Conservation (phyloP, 345 rosid genomes). For the Erucastrum elatum region DNA sequence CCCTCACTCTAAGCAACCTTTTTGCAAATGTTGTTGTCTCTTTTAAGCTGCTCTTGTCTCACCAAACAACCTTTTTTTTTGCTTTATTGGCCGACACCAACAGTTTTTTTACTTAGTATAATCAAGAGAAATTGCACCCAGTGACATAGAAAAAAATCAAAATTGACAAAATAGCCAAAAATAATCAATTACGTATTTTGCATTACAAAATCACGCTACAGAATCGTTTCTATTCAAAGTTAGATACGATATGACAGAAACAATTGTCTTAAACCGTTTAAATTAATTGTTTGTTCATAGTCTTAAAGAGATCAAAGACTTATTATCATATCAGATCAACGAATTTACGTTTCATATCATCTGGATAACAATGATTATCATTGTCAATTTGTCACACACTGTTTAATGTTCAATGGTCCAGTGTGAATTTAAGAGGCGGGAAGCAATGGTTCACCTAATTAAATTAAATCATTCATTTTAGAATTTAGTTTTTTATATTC, state of each 20-base stretch:
- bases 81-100: slow-evolving; percentile 1
- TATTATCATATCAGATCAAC: not conserved
- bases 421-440: not conserved
- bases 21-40: slow-evolving; percentile 4
- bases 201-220: not conserved
- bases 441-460: slow-evolving; percentile 6
- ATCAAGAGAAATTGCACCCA: no score
- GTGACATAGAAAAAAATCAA: no score
- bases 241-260: not conserved
- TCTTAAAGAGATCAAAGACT: not conserved
- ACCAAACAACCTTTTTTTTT: slow-evolving; percentile 14
- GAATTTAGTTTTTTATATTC: not conserved
- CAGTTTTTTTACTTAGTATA: not conserved
- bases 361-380: not conserved
- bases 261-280: not conserved
- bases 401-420: not conserved
- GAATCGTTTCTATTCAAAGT: not conserved
- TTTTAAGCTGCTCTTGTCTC: not conserved
- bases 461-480: not conserved
- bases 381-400: not conserved
- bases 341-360: not conserved
- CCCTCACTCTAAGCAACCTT: slow-evolving; percentile 3
- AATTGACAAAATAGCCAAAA: no score
- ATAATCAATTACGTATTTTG: not conserved
- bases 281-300: not conserved